These are phyloP conservation scores for Alternaria novae-zelandiae DNA, from an alignment of 2,329 filamentous ascomycete genomes.

Conservation along the genomic window DNA sequence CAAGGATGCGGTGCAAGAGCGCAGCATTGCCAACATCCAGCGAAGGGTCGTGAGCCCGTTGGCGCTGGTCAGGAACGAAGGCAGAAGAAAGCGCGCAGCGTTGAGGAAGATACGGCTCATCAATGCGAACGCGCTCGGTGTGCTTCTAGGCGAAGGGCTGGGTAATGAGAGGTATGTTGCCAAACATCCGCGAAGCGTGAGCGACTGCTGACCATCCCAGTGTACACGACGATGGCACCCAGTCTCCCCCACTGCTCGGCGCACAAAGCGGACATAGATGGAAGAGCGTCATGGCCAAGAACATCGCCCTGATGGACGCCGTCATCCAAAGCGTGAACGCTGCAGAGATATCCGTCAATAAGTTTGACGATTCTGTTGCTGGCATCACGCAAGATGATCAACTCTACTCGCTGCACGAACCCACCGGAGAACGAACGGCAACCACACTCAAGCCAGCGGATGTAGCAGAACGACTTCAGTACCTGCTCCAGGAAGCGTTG, in stretches of 20 bases:
- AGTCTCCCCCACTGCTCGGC: constrained; percentile 50
- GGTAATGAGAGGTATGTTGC: constrained; percentile 56
- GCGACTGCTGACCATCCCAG: constrained; percentile 55
- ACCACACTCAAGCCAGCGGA: constrained; percentile 55
- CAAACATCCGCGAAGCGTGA: neutral
- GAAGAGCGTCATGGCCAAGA: constrained; percentile 80
- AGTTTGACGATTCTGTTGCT: constrained; percentile 63
- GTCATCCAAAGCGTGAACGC: constrained; percentile 75
- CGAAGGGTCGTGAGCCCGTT: constrained; percentile 78
- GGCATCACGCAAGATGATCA: constrained; percentile 61
- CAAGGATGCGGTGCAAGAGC: constrained; percentile 74
- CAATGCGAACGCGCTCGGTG: constrained; percentile 83
- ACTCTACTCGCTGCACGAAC: constrained; percentile 53
- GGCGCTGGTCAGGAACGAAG: constrained; percentile 75
- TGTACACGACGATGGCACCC: constrained; percentile 64
- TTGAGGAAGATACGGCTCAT: constrained; percentile 77
- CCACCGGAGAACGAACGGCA: constrained; percentile 42
- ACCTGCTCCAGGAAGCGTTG: constrained; percentile 72
- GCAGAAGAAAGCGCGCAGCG: constrained; percentile 73
- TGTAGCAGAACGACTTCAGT: constrained; percentile 70
- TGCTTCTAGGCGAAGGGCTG: constrained; percentile 85
- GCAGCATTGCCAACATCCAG: constrained; percentile 73
- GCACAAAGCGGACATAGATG: constrained; percentile 60
- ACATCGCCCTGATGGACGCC: constrained; percentile 84
- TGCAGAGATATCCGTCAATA: constrained; percentile 61